phyloP scores from a whole-genome alignment of 768 basidiomycete species.

The Naganishia vaughanmartiniae region DNA sequence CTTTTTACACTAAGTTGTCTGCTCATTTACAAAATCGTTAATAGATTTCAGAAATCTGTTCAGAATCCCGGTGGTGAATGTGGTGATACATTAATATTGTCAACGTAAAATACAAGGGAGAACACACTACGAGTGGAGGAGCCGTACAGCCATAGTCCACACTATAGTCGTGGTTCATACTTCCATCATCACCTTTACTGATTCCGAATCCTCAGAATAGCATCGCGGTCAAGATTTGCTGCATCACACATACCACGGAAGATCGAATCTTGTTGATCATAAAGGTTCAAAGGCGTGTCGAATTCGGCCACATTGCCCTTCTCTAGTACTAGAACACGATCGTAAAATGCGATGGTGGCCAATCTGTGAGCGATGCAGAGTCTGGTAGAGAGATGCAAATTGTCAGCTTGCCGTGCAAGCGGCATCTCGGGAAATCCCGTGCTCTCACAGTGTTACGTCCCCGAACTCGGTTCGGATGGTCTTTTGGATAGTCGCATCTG shows the following conservation, averaged over 20 bases:
- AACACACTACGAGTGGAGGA: too few relatives aligned
- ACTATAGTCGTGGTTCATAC: too few relatives aligned
- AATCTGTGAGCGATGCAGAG: conserved; percentile 41
- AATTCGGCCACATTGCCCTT: conserved; percentile 46
- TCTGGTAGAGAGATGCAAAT: conserved; percentile 52
- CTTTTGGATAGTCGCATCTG: conserved; percentile 63
- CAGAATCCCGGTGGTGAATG: too few relatives aligned
- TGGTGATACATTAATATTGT: too few relatives aligned
- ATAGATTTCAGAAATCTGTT: too few relatives aligned
- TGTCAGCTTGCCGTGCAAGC: too few relatives aligned
- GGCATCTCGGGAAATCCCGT: too few relatives aligned
- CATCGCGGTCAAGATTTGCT: conserved; percentile 61
- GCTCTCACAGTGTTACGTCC: conserved; percentile 34
- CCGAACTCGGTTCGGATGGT: conserved; percentile 65
- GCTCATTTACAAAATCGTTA: too few relatives aligned
- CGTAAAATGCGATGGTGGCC: conserved; percentile 46
- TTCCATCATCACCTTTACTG: background rate
- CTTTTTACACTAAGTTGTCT: too few relatives aligned
- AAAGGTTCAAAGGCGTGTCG: conserved; percentile 40
- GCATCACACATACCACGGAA: conserved; percentile 71
- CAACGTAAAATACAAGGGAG: too few relatives aligned
- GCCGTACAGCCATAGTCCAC: too few relatives aligned
- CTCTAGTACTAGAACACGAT: conserved; percentile 50
- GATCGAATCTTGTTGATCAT: conserved; percentile 58
- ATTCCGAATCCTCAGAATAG: conserved; percentile 53